phyloP scores from a whole-genome alignment of 2,329 filamentous ascomycete genomes.

The Colletotrichum horii region DNA sequence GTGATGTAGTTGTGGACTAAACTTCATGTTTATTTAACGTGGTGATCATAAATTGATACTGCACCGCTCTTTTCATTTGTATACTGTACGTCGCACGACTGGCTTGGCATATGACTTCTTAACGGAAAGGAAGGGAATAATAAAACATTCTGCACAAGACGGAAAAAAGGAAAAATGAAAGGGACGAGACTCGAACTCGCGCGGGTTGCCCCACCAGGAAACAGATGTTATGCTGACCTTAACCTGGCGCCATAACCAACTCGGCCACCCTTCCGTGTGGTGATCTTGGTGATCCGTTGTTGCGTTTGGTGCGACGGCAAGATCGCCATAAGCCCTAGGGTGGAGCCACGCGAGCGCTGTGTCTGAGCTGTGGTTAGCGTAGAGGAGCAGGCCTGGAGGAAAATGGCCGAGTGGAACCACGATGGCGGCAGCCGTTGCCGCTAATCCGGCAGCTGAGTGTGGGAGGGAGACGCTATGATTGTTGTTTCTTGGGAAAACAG shows the following conservation, averaged over 20 bases:
- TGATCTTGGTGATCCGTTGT: not conserved
- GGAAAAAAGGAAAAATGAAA: constrained; percentile 6
- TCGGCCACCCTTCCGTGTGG: constrained; percentile 17
- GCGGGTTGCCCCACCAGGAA: constrained; percentile 23
- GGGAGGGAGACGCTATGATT: not conserved
- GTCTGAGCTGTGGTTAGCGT: not conserved
- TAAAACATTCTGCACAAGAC: not conserved
- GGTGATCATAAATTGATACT: too few relatives aligned
- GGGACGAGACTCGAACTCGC: constrained; percentile 23
- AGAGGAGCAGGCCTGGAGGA: not conserved
- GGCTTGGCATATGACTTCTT: not conserved
- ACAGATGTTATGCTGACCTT: constrained; percentile 22
- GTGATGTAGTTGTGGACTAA: not conserved
- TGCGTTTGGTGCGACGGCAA: not conserved
- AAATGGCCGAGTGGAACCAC: not conserved
- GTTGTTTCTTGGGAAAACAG: not conserved
- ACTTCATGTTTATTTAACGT: too few relatives aligned
- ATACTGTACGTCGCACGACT: not conserved
- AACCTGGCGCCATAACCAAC: constrained; percentile 23
- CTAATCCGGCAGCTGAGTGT: not conserved
- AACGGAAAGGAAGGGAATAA: not conserved
- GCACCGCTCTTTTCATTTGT: too few relatives aligned
- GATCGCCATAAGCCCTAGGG: not conserved
- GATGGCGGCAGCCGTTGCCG: not conserved
- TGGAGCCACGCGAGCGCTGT: not conserved